Evolutionary conservation across 176 grass and related monocot genomes (phyloP).

Genomic region (Cymbopogon citratus): DNA sequence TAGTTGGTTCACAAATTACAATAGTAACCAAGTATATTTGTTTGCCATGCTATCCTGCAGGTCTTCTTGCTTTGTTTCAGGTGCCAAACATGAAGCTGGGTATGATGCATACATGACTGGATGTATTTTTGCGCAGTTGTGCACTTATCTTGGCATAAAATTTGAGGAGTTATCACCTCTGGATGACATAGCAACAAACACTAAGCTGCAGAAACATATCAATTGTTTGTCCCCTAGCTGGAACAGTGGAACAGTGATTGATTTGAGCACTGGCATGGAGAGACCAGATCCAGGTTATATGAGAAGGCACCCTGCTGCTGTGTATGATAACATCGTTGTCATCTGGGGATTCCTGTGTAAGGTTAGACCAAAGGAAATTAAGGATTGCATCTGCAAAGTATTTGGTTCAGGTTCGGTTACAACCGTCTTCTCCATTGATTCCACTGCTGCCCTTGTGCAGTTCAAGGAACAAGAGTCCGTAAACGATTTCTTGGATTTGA

Average conservation of each 20-base stretch:
- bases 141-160: conserved; percentile 59
- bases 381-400: conserved; percentile 65
- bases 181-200: conserved; percentile 49
- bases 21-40: conserved; percentile 14
- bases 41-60: conserved; percentile 41
- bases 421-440: conserved; percentile 68
- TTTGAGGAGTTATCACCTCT: conserved; percentile 48
- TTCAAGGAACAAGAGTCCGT: conserved; percentile 66
- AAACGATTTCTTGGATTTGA: conserved; percentile 71
- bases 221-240: conserved; percentile 63
- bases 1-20: not conserved
- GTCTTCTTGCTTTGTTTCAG: conserved; percentile 80
- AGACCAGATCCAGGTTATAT: conserved; percentile 56
- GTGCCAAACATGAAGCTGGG: conserved; percentile 89
- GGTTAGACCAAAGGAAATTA: conserved; percentile 63
- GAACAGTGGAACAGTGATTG: conserved; percentile 82
- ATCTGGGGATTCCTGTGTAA: conserved; percentile 76
- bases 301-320: conserved; percentile 40
- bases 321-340: conserved; percentile 59
- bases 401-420: conserved; percentile 59
- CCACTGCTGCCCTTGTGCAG: conserved; percentile 67
- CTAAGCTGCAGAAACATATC: conserved; percentile 52
- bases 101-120: conserved; percentile 99
- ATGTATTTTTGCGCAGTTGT: conserved; percentile 78
- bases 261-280: conserved; percentile 72